A percentile compares a stretch with the other conserved stretches of the same genome.
These are phyloP conservation scores for Epichloe hybrida DNA, from an alignment of 2,329 filamentous ascomycete species.

Conservation along the genomic window DNA sequence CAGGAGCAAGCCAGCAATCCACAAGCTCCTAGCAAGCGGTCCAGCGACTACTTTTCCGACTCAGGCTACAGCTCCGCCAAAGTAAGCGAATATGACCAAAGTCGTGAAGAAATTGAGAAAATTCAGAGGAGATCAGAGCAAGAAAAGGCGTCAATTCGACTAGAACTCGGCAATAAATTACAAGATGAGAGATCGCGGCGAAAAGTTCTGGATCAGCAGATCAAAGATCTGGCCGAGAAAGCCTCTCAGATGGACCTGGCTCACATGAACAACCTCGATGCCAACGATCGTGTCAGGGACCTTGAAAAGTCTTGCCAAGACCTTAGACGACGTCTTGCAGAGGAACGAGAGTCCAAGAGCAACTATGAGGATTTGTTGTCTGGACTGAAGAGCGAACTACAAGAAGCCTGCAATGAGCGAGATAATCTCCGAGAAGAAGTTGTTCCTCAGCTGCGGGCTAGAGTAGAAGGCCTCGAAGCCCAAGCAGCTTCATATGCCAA, in stretches of 20 bases:
- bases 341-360: slow-evolving; percentile 77
- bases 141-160: slow-evolving; percentile 73
- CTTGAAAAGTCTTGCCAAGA: slow-evolving; percentile 73
- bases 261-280: slow-evolving; percentile 42
- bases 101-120: slow-evolving; percentile 63
- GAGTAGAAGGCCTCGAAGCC: slow-evolving; percentile 64
- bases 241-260: slow-evolving; percentile 49
- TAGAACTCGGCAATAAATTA: slow-evolving; percentile 73
- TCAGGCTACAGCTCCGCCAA: slow-evolving; percentile 80
- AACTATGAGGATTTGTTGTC: slow-evolving; percentile 88
- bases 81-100: slow-evolving; percentile 52
- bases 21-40: slow-evolving; percentile 51
- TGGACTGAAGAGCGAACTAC: slow-evolving; percentile 70
- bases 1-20: slow-evolving; percentile 60
- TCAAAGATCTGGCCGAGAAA: slow-evolving; percentile 68
- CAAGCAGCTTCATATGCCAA: slow-evolving; percentile 61
- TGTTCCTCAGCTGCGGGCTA: slow-evolving; percentile 62
- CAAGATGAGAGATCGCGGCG: slow-evolving; percentile 73
- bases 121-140: slow-evolving; percentile 76
- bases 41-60: slow-evolving; percentile 97
- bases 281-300: slow-evolving; percentile 53
- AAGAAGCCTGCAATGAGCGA: slow-evolving; percentile 71
- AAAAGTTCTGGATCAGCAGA: slow-evolving; percentile 67
- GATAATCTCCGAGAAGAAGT: slow-evolving; percentile 86
- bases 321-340: slow-evolving; percentile 63